These are phyloP conservation scores for Fomitiporia mediterranea DNA, from an alignment of 1,284 basidiomycete species.

Conservation along the genomic window DNA sequence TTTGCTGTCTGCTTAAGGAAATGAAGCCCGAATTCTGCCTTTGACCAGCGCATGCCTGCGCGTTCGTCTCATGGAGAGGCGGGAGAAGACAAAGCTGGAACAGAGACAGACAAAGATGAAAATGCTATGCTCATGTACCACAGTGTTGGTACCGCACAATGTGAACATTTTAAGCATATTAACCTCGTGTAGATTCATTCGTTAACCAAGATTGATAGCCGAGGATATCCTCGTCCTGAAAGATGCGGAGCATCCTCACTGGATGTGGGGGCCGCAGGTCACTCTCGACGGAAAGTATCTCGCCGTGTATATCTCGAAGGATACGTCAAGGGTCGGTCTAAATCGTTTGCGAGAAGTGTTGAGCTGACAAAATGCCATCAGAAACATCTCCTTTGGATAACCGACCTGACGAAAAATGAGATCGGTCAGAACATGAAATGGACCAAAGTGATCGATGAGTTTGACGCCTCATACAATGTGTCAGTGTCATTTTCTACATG, in stretches of 20 bases:
- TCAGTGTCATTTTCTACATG: constrained; percentile 32
- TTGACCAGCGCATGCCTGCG: constrained; percentile 52
- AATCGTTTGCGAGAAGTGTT: neutral
- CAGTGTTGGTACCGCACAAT: constrained; percentile 61
- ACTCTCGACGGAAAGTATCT: constrained; percentile 64
- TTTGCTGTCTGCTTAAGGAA: too few relatives aligned
- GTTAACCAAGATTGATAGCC: constrained; percentile 34
- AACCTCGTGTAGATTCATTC: neutral
- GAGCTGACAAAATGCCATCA: constrained; percentile 27
- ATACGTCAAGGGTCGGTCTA: constrained; percentile 55
- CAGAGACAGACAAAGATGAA: constrained; percentile 58
- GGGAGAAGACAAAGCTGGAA: constrained; percentile 54
- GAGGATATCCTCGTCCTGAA: constrained; percentile 66
- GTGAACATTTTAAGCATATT: constrained; percentile 38
- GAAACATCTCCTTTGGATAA: constrained; percentile 75
- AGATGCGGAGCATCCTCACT: constrained; percentile 59
- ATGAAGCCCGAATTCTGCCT: too few relatives aligned
- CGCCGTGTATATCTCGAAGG: constrained; percentile 50
- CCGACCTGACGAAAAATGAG: constrained; percentile 53
- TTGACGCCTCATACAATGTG: constrained; percentile 58
- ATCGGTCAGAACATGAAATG: constrained; percentile 64
- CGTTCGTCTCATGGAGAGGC: constrained; percentile 44
- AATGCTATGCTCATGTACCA: constrained; percentile 78
- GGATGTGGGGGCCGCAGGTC: constrained; percentile 56
- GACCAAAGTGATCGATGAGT: constrained; percentile 64